Conservation (phyloP, 805 yeast species). For the Wickerhamiella musiphila region DNA sequence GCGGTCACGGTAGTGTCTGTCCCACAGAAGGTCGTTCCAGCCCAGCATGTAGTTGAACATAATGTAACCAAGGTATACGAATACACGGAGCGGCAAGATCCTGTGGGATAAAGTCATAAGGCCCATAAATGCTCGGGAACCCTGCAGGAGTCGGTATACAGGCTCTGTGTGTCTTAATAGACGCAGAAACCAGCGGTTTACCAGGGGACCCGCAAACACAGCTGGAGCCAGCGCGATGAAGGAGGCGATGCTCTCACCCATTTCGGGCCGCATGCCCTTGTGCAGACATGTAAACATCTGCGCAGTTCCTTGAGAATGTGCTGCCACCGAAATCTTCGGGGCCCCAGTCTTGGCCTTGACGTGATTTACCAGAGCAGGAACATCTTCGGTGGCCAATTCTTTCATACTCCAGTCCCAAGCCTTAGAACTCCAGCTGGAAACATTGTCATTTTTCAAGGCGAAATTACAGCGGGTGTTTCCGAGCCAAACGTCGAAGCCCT, state of each 20-base stretch:
- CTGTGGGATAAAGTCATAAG: conserved; percentile 45
- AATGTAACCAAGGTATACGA: conserved; percentile 49
- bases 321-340: conserved; percentile 37
- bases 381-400: conserved; percentile 66
- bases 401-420: conserved; percentile 91
- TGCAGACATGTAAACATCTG: conserved; percentile 54
- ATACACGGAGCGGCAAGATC: conserved; percentile 33
- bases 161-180: conserved; percentile 16
- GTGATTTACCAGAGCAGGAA: conserved; percentile 52
- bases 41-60: conserved; percentile 78
- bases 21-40: conserved; percentile 75
- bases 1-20: conserved; percentile 42
- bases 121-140: conserved; percentile 64
- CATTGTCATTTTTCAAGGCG: conserved; percentile 42
- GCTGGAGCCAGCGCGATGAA: conserved; percentile 84
- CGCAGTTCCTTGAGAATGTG: conserved; percentile 91
- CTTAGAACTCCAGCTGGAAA: conserved; percentile 26
- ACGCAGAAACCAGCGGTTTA: conserved; percentile 31
- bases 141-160: conserved; percentile 34
- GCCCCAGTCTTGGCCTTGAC: conserved; percentile 28
- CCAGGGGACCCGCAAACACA: conserved; percentile 63
- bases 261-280: conserved; percentile 25
- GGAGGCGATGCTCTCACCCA: conserved; percentile 40
- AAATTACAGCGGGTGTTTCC: conserved; percentile 88
- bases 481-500: conserved; percentile 88